Percentiles rank a stretch among this genome's conserved stretches.
Conservation (phyloP, 192 early-diverging fungal species). For the Podila clonocystis region DNA sequence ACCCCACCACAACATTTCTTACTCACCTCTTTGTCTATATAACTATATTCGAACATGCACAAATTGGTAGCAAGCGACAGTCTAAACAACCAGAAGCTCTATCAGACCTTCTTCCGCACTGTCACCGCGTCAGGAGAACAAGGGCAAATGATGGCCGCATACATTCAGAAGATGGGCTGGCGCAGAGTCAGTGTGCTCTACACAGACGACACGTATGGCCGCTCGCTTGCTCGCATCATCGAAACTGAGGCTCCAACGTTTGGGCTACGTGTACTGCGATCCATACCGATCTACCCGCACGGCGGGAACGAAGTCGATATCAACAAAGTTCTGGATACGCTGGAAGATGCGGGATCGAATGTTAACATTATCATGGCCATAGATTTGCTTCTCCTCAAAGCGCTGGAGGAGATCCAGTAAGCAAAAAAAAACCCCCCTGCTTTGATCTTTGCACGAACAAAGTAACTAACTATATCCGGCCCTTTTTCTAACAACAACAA, state of each 20-base stretch:
- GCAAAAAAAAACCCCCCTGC: not conserved
- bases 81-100: too few species aligned
- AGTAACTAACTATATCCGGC: too few species aligned
- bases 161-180: not conserved
- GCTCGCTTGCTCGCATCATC: not conserved
- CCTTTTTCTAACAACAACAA: too few species aligned
- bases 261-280: not conserved
- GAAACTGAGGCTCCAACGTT: not conserved
- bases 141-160: not conserved
- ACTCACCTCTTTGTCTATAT: not conserved
- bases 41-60: not conserved
- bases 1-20: not conserved
- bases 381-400: not conserved
- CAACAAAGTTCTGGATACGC: not conserved
- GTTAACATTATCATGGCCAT: not conserved
- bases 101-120: too few species aligned
- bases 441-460: too few species aligned
- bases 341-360: not conserved
- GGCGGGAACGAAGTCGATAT: not conserved
- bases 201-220: not conserved
- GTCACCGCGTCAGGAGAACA: too few species aligned
- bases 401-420: not conserved
- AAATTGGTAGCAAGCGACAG: too few species aligned
- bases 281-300: not conserved
- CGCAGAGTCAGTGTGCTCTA: not conserved